phyloP scores from a whole-genome alignment of 768 basidiomycete genomes.

The Floccularia luteovirens region DNA sequence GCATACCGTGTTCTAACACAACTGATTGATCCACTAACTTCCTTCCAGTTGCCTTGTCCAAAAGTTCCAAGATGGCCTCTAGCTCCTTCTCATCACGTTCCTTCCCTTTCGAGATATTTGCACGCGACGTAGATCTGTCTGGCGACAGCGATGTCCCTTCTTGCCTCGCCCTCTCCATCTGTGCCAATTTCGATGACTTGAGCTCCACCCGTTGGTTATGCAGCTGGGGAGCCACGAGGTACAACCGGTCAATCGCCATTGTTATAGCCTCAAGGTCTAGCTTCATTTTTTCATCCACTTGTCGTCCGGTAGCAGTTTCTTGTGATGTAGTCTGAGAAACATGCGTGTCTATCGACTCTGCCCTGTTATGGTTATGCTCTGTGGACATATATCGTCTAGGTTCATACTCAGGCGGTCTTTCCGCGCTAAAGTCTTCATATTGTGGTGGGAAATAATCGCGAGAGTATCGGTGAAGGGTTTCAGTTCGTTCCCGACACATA shows the following conservation, averaged over 20 bases:
- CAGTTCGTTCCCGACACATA: conserved; percentile 57
- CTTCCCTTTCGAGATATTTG: conserved; percentile 26
- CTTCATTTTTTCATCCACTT: conserved; percentile 69
- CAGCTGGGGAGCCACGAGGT: conserved; percentile 80
- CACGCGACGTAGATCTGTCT: conserved; percentile 6
- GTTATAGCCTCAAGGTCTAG: conserved; percentile 83
- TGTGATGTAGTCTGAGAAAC: conserved; percentile 29
- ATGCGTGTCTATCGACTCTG: too few species aligned
- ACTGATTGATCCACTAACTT: conserved; percentile 67
- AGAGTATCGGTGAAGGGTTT: conserved; percentile 19
- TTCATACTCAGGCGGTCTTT: conserved; percentile 53
- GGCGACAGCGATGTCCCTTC: conserved; percentile 21
- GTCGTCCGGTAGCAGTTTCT: conserved; percentile 15
- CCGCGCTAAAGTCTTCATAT: conserved; percentile 30
- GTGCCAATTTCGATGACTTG: conserved; percentile 56
- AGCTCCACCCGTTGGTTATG: conserved; percentile 93
- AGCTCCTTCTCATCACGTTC: conserved; percentile 48
- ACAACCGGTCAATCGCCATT: conserved; percentile 84
- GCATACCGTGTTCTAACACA: conserved; percentile 54
- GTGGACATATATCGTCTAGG: conserved; percentile 49
- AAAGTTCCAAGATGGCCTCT: conserved; percentile 62
- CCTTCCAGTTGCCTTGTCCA: conserved; percentile 65
- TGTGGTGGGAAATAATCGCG: conserved; percentile 37
- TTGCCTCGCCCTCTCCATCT: conserved; percentile 65
- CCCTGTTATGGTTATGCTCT: too few species aligned